Conservation (phyloP, 1,139 yeast genomes). For the Arxiozyma bovina region DNA sequence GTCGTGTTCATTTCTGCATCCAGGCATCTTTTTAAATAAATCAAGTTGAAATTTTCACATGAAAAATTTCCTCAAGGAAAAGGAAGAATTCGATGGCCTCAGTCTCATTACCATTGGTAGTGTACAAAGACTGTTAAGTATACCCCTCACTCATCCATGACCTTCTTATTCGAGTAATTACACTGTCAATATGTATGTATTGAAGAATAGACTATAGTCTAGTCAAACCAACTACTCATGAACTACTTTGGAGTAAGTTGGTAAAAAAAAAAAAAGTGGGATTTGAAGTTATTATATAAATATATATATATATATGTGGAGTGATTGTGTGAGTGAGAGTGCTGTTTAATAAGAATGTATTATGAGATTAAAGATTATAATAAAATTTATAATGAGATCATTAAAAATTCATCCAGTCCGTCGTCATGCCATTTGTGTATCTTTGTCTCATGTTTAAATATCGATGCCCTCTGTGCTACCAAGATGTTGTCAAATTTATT, state of each 20-base stretch:
- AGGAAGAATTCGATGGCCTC: no score
- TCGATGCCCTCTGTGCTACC: slow-evolving; percentile 88
- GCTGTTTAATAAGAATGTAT: slow-evolving; percentile 39
- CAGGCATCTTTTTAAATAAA: background rate
- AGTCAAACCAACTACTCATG: background rate
- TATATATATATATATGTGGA: no score
- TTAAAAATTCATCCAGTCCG: slow-evolving; percentile 62
- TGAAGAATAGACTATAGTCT: background rate
- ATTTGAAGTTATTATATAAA: no score
- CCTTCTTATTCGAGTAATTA: no score
- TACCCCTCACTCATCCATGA: no score
- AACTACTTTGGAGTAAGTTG: no score
- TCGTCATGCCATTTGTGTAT: slow-evolving; percentile 83
- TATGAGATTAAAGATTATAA: slow-evolving; percentile 54
- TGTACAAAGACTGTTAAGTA: background rate
- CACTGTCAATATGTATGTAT: no score
- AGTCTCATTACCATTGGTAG: background rate
- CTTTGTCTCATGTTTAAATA: slow-evolving; percentile 82
- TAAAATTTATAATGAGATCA: slow-evolving; percentile 50
- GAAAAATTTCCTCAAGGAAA: background rate
- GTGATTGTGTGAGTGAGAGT: no score
- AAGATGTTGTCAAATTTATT: slow-evolving; percentile 62
- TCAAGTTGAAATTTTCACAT: background rate
- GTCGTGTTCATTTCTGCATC: background rate
- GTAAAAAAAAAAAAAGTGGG: no score